Base-by-base conservation (phyloP, 176 grass and related monocot species). In the Triticum monococcum region DNA sequence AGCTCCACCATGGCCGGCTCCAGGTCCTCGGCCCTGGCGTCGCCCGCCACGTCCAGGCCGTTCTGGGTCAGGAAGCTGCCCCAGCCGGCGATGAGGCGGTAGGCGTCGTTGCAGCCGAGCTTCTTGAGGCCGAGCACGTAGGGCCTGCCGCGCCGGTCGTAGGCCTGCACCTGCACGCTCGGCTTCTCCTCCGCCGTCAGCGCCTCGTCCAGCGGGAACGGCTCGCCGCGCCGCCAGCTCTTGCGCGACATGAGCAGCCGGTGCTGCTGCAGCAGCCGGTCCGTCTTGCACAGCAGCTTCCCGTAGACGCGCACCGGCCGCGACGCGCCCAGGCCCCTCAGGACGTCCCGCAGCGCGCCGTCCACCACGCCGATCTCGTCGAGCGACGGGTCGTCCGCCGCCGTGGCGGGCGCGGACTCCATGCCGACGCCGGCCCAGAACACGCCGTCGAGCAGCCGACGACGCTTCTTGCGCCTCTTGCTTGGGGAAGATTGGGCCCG, bases 161-260 rank as follows among this genome's bases (percentile, higher is more conserved):
- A 81, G 23, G 62, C 79, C 79, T 81, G 62, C 12, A 81, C 62
- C 3, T 0, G 4, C 5, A 81, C 38, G 38, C 10, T 0, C 9
- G 25, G 79, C 38, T 67, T 67, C 63, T 81, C 79, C 25, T 46
- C 38, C 79, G 64, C 10, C 63, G 63, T 81, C 25, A 81, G 9
- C 13, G 31, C 30, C 79, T 48, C 2, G 25, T 67, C 40, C 3
- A 85, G 84, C 38, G 86, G 86, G 17, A 81, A 83, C 32, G 45
- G 65, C 65, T 18, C 13, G 13, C 46, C 66, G 7, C 13, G 23
- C 14, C 37, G 22, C 66, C 81, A 71, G 22, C 66, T 37, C 80
- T 82, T 82, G 80, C 65, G 37, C 22, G 80, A 40, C 66, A 83
- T 57, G 22, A 71, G 80, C 3, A 83, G 48, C 2, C 67, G 22